Evolutionary conservation across 352 stramenopile species (phyloP), one percentile per base, ranked within the genome.

Genomic region (Globisporangium viniferum): DNA sequence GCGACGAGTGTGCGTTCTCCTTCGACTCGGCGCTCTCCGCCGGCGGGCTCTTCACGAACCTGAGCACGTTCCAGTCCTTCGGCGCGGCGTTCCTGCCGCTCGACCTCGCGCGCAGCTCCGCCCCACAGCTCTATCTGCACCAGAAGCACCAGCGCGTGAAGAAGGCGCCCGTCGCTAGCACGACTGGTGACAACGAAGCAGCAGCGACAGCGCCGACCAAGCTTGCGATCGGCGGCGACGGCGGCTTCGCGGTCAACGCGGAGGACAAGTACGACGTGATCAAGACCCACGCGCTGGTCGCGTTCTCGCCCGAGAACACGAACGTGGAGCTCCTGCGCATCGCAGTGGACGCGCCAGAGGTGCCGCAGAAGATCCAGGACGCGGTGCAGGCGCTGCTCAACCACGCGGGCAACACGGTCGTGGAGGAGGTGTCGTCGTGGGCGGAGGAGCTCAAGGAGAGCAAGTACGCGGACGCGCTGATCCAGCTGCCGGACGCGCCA

Each of bases 1-100:
- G 98, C 64, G 96, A 98, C 55, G 97, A 99, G 80, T 99, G 97
- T 80, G 91, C 97, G 53, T 98, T 98, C 71, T 98, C 90, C 20
- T 99, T 99, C 75, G 92, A 99, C 74, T 97, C 90, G 54, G 57
- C 86, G 49, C 78, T 93, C 24, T 88, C 81, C 2, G 64, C 76
- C 10, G 70, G 75, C 2, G 89, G 89, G 46, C 64, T 95, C 48
- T 96, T 92, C 70, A 97, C 98, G 53, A 99, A 99, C 72, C 80
- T 99, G 59, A 75, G 75, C 15, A 95, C 93, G 1, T 98, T 98
- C 72, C 84, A 97, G 51, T 98, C 96, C 35, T 98, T 97, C 58
- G 90, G 96, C 56, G 77, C 85, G 48, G 79, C 89, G 3, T 90
- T 73, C 53, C 72, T 96, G 5, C 62, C 44, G 5, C 76, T 85